These are phyloP conservation scores for Ilyonectria sp. DNA, from an alignment of 2,329 filamentous ascomycete genomes.

Conservation along the genomic window DNA sequence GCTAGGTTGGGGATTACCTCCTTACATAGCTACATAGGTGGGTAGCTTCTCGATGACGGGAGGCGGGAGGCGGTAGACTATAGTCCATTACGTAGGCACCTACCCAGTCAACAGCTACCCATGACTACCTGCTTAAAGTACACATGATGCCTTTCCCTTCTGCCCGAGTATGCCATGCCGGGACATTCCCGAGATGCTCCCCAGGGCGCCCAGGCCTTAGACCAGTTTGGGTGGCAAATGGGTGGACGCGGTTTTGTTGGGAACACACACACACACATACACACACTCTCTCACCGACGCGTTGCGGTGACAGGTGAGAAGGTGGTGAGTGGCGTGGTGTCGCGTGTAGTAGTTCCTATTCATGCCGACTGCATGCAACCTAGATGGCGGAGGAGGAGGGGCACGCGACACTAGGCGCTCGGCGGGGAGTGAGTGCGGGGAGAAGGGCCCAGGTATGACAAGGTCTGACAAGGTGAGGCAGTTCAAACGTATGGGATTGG, in stretches of 20 bases:
- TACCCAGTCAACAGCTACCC: background rate
- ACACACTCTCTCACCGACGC: background rate
- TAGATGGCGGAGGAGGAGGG: background rate
- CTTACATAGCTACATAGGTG: background rate
- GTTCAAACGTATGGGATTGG: background rate
- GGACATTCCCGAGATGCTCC: background rate
- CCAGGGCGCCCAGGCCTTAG: background rate
- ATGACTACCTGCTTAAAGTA: background rate
- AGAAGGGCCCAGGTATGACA: background rate
- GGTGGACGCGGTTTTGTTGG: conserved; percentile 11
- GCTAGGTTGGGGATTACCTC: conserved; percentile 10
- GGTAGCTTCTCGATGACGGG: background rate
- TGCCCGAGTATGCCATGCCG: background rate
- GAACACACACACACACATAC: background rate
- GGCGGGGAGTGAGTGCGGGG: background rate
- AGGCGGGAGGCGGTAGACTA: background rate
- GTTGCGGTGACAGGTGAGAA: background rate
- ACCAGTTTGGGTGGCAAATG: conserved; percentile 5
- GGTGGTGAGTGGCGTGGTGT: conserved; percentile 17
- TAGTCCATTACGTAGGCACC: background rate
- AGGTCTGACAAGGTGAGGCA: background rate
- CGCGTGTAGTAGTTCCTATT: conserved; percentile 2
- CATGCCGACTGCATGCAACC: conserved; percentile 1
- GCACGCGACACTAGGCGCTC: conserved; percentile 19
- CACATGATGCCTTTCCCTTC: background rate